A percentile compares a stretch with the other conserved stretches of the same genome.
phyloP scores from a whole-genome alignment of 108 stramenopile genomes.

The Nannochloropsis gaditana region DNA sequence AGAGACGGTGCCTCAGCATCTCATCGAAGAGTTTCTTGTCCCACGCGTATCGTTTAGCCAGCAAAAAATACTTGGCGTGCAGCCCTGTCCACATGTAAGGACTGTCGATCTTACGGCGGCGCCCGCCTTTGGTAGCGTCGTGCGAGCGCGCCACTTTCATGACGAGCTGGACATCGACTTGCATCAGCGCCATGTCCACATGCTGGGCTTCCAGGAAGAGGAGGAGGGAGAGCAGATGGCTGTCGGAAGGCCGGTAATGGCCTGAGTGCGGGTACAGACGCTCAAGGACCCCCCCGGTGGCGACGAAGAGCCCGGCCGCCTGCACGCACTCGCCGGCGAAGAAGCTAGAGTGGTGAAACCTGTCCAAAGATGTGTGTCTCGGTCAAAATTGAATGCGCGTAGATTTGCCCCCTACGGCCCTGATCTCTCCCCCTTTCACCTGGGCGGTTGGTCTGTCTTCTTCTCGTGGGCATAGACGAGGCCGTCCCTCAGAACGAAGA shows the following conservation, averaged over 20 bases:
- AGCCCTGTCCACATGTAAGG: conserved; percentile 14
- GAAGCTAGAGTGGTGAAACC: conserved; percentile 90
- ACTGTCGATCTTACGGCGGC: neutral
- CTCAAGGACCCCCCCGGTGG: conserved; percentile 67
- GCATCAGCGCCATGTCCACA: conserved; percentile 65
- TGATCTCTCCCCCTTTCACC: neutral
- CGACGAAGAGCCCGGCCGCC: conserved; percentile 81
- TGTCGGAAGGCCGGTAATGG: conserved; percentile 78
- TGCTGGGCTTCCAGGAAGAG: conserved; percentile 66
- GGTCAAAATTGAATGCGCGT: neutral
- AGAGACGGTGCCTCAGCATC: conserved; percentile 17
- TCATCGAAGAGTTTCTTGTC: conserved; percentile 13
- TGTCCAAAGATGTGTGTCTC: conserved; percentile 48
- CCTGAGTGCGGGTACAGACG: conserved; percentile 83
- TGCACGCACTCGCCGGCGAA: conserved; percentile 82
- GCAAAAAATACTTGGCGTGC: conserved; percentile 3
- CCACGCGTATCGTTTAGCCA: neutral
- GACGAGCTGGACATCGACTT: conserved; percentile 81
- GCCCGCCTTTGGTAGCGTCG: neutral
- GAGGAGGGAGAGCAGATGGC: conserved; percentile 76
- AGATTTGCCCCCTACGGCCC: neutral
- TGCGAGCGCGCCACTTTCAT: conserved; percentile 66
- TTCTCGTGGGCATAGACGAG: conserved; percentile 74
- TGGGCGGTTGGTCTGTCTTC: conserved; percentile 53
- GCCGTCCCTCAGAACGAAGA: conserved; percentile 75